A percentile compares a stretch with the other conserved stretches of the same genome.
phyloP scores from a whole-genome alignment of 2,329 filamentous ascomycete genomes.

The Lasiodiplodia theobromae region DNA sequence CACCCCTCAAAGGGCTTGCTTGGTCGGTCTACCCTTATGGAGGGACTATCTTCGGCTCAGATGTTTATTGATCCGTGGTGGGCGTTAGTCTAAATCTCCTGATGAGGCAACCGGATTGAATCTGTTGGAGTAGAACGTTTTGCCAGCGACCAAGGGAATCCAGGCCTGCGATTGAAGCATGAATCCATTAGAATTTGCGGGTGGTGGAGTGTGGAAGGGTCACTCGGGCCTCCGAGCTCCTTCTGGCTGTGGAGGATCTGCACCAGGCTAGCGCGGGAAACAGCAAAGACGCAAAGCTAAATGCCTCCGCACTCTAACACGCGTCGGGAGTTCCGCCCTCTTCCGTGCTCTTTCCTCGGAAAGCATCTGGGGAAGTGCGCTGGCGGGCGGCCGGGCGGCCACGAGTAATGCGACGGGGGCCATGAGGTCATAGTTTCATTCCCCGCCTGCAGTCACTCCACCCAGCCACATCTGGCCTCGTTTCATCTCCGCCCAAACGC shows the following conservation, averaged over 20 bases:
- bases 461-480: slow-evolving; percentile 1
- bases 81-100: too few species aligned
- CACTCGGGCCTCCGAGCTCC: slow-evolving; percentile 5
- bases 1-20: too few species aligned
- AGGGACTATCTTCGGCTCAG: too few species aligned
- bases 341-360: neutral
- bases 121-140: too few species aligned
- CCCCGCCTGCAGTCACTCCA: neutral
- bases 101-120: too few species aligned
- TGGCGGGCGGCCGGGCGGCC: neutral
- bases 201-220: neutral
- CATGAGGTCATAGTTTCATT: neutral
- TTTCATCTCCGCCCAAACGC: slow-evolving; percentile 1
- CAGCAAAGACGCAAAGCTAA: neutral
- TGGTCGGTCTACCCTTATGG: too few species aligned
- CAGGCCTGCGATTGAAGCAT: neutral
- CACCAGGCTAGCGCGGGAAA: neutral
- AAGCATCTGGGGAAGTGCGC: neutral
- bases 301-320: neutral
- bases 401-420: neutral
- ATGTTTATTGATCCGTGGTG: too few species aligned
- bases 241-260: slow-evolving; percentile 12
- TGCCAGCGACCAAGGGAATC: neutral
- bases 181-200: neutral
- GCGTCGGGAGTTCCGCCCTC: neutral